Conservation (phyloP, 2,329 filamentous ascomycete species). For the Epichloe sylvatica region DNA sequence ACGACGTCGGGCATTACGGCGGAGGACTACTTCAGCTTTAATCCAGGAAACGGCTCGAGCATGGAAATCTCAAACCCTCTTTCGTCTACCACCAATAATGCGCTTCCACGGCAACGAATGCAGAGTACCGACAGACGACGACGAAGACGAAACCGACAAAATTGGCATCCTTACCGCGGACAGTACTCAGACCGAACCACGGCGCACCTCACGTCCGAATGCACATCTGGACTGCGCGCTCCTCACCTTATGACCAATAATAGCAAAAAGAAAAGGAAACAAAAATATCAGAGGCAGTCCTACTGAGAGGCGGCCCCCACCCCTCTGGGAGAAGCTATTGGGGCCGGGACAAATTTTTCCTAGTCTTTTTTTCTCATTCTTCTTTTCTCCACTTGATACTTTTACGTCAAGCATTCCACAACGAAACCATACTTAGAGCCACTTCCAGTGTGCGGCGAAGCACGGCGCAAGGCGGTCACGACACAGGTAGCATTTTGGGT, state of each 20-base stretch:
- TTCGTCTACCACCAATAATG: neutral
- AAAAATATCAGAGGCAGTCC: neutral
- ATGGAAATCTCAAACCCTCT: neutral
- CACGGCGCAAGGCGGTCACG: slow-evolving; percentile 25
- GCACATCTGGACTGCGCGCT: neutral
- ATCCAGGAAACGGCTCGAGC: neutral
- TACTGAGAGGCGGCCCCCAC: neutral
- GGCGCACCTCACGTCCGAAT: neutral
- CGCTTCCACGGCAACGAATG: neutral
- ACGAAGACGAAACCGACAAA: slow-evolving; percentile 6
- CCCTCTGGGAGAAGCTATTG: neutral
- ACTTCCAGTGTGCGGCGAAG: slow-evolving; percentile 25
- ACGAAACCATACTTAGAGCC: slow-evolving; percentile 21
- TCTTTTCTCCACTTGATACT: slow-evolving; percentile 5
- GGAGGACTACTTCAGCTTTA: neutral
- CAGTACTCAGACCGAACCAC: neutral
- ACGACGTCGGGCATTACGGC: neutral
- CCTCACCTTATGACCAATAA: neutral
- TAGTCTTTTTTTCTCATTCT: neutral
- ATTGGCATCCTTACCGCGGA: neutral
- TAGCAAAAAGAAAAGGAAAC: neutral
- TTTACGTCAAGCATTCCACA: slow-evolving; percentile 21
- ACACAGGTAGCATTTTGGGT: slow-evolving; percentile 23
- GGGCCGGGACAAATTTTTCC: slow-evolving; percentile 1
- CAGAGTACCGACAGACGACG: neutral